A percentile compares a stretch with the other conserved stretches of the same genome.
These are phyloP conservation scores for Arthroderma sp. DNA, from an alignment of 2,329 filamentous ascomycete genomes.

Conservation along the genomic window DNA sequence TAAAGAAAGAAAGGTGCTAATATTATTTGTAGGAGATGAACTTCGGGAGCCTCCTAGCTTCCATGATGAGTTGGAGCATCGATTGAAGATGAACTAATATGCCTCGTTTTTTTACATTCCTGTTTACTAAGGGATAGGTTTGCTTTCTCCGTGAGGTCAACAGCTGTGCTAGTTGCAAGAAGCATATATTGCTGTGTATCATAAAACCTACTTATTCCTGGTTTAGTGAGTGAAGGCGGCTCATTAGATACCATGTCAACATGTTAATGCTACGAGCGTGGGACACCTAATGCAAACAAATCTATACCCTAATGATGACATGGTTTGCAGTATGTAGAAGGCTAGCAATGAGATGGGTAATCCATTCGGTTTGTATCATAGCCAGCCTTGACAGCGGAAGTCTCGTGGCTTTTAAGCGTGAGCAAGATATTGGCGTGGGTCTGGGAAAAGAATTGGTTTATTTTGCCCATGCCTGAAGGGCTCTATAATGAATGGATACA, in stretches of 20 bases:
- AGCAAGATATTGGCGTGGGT: too few relatives aligned
- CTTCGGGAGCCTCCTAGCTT: slow-evolving; percentile 57
- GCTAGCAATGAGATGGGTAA: not conserved
- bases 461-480: not conserved
- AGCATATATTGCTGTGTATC: not conserved
- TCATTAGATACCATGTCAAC: not conserved
- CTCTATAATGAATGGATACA: not conserved
- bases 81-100: slow-evolving; percentile 60
- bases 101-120: not conserved
- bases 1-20: slow-evolving; percentile 5
- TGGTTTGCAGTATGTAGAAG: not conserved
- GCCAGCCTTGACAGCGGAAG: too few relatives aligned
- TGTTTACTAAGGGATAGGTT: not conserved
- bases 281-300: not conserved
- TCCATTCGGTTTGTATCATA: too few relatives aligned
- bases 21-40: slow-evolving; percentile 46
- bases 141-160: not conserved
- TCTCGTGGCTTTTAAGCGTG: too few relatives aligned
- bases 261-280: not conserved
- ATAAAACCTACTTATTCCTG: not conserved
- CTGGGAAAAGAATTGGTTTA: not conserved
- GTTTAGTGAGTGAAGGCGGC: not conserved
- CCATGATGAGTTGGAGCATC: slow-evolving; percentile 88
- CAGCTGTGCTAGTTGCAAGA: not conserved
- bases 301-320: not conserved